Evolutionary conservation across 768 basidiomycete species (phyloP).

Genomic region (Pleurotus tuber-regium): DNA sequence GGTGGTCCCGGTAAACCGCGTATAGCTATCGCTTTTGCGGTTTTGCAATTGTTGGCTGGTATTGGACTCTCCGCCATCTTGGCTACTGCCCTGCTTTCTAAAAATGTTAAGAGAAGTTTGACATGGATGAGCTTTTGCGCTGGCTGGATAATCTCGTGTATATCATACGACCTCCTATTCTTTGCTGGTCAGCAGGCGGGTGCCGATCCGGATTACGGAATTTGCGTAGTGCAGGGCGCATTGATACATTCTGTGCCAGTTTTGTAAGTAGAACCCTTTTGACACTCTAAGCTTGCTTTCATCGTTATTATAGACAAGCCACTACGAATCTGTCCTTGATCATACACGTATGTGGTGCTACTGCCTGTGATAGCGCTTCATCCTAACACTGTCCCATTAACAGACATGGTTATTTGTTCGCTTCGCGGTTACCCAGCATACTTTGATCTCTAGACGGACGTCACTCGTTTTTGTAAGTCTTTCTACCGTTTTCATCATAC

Average conservation of each 20-base stretch:
- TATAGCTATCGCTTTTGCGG: neutral
- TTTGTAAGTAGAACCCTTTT: neutral
- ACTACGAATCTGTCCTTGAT: slow-evolving; percentile 5
- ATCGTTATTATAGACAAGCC: neutral
- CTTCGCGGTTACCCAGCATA: neutral
- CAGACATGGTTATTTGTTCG: slow-evolving; percentile 1
- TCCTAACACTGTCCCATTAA: neutral
- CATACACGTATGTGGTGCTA: neutral
- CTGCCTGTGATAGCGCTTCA: neutral
- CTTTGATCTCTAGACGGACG: neutral
- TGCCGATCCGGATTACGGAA: neutral
- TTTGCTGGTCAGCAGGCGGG: neutral
- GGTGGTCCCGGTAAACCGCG: too few species aligned
- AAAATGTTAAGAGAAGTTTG: neutral
- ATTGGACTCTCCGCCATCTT: neutral
- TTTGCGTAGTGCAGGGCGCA: neutral
- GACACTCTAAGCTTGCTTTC: neutral
- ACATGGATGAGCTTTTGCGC: slow-evolving; percentile 1
- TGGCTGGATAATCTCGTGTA: slow-evolving; percentile 2
- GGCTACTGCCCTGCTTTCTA: neutral
- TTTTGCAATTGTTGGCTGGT: neutral
- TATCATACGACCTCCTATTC: slow-evolving; percentile 3
- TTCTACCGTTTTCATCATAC: neutral
- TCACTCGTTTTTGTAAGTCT: neutral
- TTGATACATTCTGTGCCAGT: neutral